Conservation (phyloP, 2,329 filamentous ascomycete genomes). For the Fusarium irregulare region DNA sequence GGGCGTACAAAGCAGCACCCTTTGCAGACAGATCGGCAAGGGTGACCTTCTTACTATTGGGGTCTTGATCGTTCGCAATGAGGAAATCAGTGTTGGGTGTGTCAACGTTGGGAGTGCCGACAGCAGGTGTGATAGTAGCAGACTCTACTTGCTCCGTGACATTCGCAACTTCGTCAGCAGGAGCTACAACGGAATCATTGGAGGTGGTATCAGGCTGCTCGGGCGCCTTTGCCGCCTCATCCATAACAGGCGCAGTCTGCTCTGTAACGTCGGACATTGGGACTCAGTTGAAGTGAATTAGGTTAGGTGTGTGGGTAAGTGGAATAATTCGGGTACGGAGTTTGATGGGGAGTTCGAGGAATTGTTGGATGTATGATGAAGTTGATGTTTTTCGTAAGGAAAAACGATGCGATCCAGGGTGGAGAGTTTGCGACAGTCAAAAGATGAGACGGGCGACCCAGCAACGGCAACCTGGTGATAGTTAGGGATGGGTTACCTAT, state of each 20-base stretch:
- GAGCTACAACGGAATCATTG: conserved; percentile 4
- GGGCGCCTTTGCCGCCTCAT: conserved; percentile 30
- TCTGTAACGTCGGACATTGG: conserved; percentile 49
- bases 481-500: not conserved
- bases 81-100: conserved; percentile 42
- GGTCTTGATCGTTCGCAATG: conserved; percentile 55
- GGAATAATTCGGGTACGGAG: not conserved
- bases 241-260: conserved; percentile 40
- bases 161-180: conserved; percentile 25
- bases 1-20: conserved; percentile 85
- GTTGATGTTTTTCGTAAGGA: conserved; percentile 8
- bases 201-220: conserved; percentile 11
- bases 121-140: conserved; percentile 31
- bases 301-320: not conserved
- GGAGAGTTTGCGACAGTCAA: conserved; percentile 42
- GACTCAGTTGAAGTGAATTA: conserved; percentile 1
- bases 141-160: conserved; percentile 34
- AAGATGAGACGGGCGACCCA: conserved; percentile 28
- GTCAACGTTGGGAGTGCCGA: conserved; percentile 27
- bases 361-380: not conserved
- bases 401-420: conserved; percentile 16
- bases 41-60: conserved; percentile 68
- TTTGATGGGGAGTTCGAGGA: not conserved
- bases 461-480: conserved; percentile 31
- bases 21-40: conserved; percentile 83